Percentiles rank a stretch among this genome's conserved stretches.
phyloP scores from a whole-genome alignment of 1,284 basidiomycete species.

The Naganishia sp. region DNA sequence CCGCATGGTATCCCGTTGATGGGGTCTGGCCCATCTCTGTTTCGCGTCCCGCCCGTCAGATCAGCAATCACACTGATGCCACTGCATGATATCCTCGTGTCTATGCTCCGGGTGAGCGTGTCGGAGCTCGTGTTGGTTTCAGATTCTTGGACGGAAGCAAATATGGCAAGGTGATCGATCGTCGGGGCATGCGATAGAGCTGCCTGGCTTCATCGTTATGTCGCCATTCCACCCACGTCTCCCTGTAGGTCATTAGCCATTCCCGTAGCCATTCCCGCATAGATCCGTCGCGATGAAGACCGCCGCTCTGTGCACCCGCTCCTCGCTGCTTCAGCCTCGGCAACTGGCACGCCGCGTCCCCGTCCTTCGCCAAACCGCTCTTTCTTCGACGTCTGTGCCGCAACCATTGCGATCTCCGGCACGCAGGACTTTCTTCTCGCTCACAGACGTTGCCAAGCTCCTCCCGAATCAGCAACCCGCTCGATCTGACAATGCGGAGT shows the following conservation, averaged over 20 bases:
- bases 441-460: slow-evolving; percentile 51
- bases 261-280: too few species aligned
- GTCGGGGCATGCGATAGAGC: too few species aligned
- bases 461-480: slow-evolving; percentile 34
- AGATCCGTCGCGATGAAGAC: not conserved
- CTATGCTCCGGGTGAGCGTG: not conserved
- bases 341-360: slow-evolving; percentile 1
- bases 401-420: not conserved
- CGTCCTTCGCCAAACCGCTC: not conserved
- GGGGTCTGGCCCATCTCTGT: too few species aligned
- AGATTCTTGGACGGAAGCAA: not conserved
- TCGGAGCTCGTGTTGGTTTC: not conserved
- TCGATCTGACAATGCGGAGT: slow-evolving; percentile 38
- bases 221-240: too few species aligned
- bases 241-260: too few species aligned
- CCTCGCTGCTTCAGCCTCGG: not conserved
- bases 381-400: not conserved
- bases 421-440: slow-evolving; percentile 48
- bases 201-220: too few species aligned
- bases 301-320: not conserved
- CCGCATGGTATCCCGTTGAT: too few species aligned
- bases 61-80: too few species aligned
- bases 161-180: too few species aligned
- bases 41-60: too few species aligned
- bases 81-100: too few species aligned